These are phyloP conservation scores for Schoenoplectus tabernaemontani DNA, from an alignment of 202 grass and related monocot genomes.

Conservation along the genomic window DNA sequence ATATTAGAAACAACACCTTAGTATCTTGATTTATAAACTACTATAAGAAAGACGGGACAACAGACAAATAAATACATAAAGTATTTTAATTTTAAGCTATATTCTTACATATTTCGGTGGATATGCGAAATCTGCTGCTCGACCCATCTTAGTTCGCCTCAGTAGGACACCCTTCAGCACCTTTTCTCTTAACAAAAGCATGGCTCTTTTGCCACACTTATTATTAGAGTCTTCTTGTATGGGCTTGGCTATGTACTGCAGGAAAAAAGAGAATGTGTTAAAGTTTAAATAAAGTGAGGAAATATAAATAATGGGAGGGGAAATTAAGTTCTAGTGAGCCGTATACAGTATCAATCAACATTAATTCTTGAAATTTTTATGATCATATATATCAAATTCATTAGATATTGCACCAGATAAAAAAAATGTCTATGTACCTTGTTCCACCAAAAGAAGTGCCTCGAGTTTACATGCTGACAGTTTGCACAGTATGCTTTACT, in stretches of 20 bases:
- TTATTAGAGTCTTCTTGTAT: slow-evolving; percentile 32
- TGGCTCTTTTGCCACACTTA: slow-evolving; percentile 34
- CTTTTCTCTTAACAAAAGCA: slow-evolving; percentile 73
- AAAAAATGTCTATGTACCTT: slow-evolving; percentile 33
- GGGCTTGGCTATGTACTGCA: slow-evolving; percentile 58
- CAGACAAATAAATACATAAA: background rate
- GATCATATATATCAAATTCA: background rate
- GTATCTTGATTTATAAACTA: background rate
- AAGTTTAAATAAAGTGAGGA: background rate
- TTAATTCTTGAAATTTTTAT: background rate
- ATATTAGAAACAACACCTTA: background rate
- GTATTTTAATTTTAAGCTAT: background rate
- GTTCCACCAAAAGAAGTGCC: slow-evolving; percentile 98
- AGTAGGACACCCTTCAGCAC: slow-evolving; percentile 73
- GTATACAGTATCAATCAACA: background rate
- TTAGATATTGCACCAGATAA: slow-evolving; percentile 2
- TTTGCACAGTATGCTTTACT: slow-evolving; percentile 50
- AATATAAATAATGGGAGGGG: background rate
- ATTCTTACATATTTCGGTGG: slow-evolving; percentile 58
- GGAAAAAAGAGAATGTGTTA: background rate
- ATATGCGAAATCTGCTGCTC: slow-evolving; percentile 81
- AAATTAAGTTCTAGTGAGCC: background rate
- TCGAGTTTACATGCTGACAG: slow-evolving; percentile 70
- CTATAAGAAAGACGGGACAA: background rate
- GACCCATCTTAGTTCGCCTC: slow-evolving; percentile 64